Percentiles rank a stretch among this genome's conserved stretches.
Conservation (phyloP, 1,284 basidiomycete genomes). For the Fomitopsis palustris region DNA sequence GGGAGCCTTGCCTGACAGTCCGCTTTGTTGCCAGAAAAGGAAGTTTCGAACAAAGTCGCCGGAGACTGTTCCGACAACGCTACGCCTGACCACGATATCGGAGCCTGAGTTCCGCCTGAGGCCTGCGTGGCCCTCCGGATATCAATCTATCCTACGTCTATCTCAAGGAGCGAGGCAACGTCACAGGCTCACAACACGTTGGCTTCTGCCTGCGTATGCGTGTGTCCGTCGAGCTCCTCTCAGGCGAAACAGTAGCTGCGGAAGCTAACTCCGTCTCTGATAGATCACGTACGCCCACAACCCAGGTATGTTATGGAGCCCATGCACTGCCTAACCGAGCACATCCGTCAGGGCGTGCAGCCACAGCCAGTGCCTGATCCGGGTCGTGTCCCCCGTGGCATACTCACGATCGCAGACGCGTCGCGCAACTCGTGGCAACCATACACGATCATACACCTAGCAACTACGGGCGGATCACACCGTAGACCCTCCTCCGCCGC, state of each 20-base stretch:
- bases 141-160: slow-evolving; percentile 8
- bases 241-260: not conserved
- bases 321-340: not conserved
- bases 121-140: slow-evolving; percentile 8
- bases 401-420: not conserved
- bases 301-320: not conserved
- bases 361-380: not conserved
- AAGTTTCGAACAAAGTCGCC: slow-evolving; percentile 11
- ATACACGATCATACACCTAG: not conserved
- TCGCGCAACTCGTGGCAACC: not conserved
- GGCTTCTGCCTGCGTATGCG: not conserved
- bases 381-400: not conserved
- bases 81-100: slow-evolving; percentile 5
- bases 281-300: not conserved
- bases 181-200: not conserved
- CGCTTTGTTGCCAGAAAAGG: slow-evolving; percentile 16
- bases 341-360: not conserved
- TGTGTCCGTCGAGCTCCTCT: not conserved
- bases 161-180: not conserved
- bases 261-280: not conserved
- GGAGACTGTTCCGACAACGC: slow-evolving; percentile 9
- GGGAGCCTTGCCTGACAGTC: not conserved
- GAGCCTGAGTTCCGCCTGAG: slow-evolving; percentile 12
- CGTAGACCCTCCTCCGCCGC: not conserved
- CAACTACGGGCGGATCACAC: slow-evolving; percentile 1